These are phyloP conservation scores for Xylariaceae sp. DNA, from an alignment of 2,329 filamentous ascomycete species.

Conservation along the genomic window DNA sequence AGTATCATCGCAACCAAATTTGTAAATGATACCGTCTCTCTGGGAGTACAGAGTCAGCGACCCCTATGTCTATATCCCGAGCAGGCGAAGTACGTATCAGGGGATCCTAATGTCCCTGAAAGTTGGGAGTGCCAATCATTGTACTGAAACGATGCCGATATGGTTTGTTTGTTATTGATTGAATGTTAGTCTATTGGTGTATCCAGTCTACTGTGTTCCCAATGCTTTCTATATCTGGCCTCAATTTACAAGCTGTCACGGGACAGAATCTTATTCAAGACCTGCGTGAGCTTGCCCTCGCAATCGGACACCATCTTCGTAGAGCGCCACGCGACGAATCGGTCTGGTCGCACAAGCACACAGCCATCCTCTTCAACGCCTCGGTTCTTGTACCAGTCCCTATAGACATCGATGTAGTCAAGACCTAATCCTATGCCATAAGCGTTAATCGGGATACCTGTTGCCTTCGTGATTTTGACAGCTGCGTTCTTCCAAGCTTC, in stretches of 20 bases:
- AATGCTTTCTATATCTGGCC: not conserved
- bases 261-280: constrained; percentile 19
- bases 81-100: constrained; percentile 25
- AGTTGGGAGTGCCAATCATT: constrained; percentile 26
- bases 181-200: too few relatives aligned
- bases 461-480: constrained; percentile 30
- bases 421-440: constrained; percentile 54
- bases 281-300: constrained; percentile 20
- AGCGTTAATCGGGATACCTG: constrained; percentile 45
- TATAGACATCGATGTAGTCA: constrained; percentile 60
- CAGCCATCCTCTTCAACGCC: constrained; percentile 56
- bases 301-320: constrained; percentile 11
- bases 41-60: constrained; percentile 25
- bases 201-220: not conserved
- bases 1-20: constrained; percentile 29
- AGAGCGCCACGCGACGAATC: constrained; percentile 53
- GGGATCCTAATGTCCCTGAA: constrained; percentile 19
- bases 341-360: constrained; percentile 56
- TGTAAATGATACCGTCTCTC: constrained; percentile 20
- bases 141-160: too few relatives aligned
- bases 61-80: constrained; percentile 28
- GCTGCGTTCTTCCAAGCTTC: constrained; percentile 49
- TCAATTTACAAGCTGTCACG: constrained; percentile 5
- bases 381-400: constrained; percentile 52
- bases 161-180: too few relatives aligned